Percentiles rank a stretch among this genome's conserved stretches.
phyloP scores from a whole-genome alignment of 768 basidiomycete genomes.

The Boletus coccyginus region DNA sequence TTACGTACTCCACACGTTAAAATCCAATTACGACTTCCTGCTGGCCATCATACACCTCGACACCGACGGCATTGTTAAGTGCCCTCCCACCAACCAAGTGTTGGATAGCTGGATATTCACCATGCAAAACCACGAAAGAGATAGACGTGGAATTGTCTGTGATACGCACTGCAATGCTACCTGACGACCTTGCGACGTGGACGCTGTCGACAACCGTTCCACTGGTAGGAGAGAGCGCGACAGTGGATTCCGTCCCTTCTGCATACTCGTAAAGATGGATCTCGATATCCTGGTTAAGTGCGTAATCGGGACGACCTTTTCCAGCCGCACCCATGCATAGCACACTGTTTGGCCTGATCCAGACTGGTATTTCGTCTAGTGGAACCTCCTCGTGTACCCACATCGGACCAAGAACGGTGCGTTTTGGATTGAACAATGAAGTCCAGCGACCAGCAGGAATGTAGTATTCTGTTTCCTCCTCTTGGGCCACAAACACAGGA shows the following conservation, averaged over 20 bases:
- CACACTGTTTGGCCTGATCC: conserved; percentile 57
- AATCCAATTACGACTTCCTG: conserved; percentile 9
- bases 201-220: conserved; percentile 6
- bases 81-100: conserved; percentile 7
- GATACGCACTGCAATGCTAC: conserved; percentile 5
- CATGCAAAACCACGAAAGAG: conserved; percentile 12
- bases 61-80: not conserved
- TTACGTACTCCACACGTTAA: not conserved
- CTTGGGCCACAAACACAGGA: conserved; percentile 54
- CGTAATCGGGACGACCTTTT: conserved; percentile 52
- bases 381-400: conserved; percentile 67
- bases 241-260: conserved; percentile 35
- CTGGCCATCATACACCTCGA: not conserved
- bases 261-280: conserved; percentile 52
- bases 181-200: conserved; percentile 10
- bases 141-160: conserved; percentile 7
- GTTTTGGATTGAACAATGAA: conserved; percentile 52
- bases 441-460: conserved; percentile 62
- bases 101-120: conserved; percentile 10
- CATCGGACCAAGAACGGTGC: conserved; percentile 52
- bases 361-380: conserved; percentile 63
- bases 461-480: conserved; percentile 58
- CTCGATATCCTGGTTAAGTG: conserved; percentile 39
- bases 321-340: conserved; percentile 32
- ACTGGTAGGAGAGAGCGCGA: conserved; percentile 14